Evolutionary conservation across 139 green algal species (phyloP).

Genomic region (Marvania coccoides): DNA sequence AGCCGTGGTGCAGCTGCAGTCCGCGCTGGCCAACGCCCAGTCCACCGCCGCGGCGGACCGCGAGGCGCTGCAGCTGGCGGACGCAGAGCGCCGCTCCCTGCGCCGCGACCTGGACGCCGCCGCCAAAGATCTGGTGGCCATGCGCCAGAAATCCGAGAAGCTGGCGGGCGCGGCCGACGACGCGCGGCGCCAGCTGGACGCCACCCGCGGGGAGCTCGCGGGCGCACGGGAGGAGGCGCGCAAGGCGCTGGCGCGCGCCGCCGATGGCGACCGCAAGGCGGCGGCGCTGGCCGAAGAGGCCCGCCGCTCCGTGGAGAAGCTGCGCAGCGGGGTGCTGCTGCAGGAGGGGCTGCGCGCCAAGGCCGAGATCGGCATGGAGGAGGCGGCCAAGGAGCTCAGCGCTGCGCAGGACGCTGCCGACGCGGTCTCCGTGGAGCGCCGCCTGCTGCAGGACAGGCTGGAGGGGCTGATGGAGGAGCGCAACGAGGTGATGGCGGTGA

Average conservation of each 20-base stretch:
- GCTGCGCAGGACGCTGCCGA: constrained; percentile 2
- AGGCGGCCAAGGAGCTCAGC: constrained; percentile 4
- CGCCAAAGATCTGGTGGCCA: constrained; percentile 1
- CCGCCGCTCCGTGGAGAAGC: neutral
- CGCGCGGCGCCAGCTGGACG: neutral
- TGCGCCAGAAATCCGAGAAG: neutral
- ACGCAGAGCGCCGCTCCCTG: neutral
- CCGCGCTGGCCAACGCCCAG: neutral
- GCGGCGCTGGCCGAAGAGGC: neutral
- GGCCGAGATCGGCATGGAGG: constrained; percentile 20
- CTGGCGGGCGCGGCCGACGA: neutral
- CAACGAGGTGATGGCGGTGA: neutral
- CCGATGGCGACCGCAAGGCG: neutral
- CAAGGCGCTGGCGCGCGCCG: neutral
- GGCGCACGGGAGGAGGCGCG: neutral
- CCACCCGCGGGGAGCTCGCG: neutral
- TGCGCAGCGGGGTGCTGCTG: neutral
- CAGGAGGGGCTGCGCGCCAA: constrained; percentile 10
- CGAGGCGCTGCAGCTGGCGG: constrained; percentile 3
- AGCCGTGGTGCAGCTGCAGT: neutral
- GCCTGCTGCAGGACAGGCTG: constrained; percentile 2
- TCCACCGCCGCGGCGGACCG: neutral
- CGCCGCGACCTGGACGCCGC: neutral
- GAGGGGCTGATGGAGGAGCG: neutral
- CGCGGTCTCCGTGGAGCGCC: neutral